Evolutionary conservation across 75 land plant genomes (phyloP).

Genomic region (Sequoiadendron giganteum): DNA sequence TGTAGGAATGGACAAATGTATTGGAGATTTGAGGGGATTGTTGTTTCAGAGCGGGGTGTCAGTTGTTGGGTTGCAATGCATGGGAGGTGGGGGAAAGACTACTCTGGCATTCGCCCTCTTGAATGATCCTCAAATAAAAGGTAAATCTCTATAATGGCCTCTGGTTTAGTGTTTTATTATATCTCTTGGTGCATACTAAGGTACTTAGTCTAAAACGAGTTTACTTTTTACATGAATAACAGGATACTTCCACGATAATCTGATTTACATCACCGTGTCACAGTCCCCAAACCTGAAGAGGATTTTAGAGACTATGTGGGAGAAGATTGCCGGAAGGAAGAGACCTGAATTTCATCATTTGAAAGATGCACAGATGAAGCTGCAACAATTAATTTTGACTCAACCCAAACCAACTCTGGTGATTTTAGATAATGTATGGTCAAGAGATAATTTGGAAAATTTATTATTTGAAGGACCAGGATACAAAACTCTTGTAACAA

Average conservation of each 20-base stretch:
- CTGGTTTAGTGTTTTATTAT: too few species aligned
- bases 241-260: conserved; percentile 34
- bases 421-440: conserved; percentile 66
- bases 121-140: too few species aligned
- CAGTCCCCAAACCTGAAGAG: conserved; percentile 33
- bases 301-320: conserved; percentile 29
- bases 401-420: conserved; percentile 17
- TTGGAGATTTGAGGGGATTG: too few species aligned
- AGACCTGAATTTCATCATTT: background rate
- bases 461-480: conserved; percentile 30
- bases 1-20: too few species aligned
- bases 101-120: too few species aligned
- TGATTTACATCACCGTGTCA: conserved; percentile 54
- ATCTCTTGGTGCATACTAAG: too few species aligned
- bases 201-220: too few species aligned
- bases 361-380: background rate
- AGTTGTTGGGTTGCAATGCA: too few species aligned
- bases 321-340: background rate
- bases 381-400: background rate
- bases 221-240: background rate
- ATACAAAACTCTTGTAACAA: conserved; percentile 42
- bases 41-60: too few species aligned
- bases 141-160: too few species aligned
- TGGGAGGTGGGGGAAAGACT: too few species aligned
- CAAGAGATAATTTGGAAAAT: conserved; percentile 29